These are phyloP conservation scores for Trametes sp. DNA, from an alignment of 1,284 basidiomycete species.

Conservation along the genomic window DNA sequence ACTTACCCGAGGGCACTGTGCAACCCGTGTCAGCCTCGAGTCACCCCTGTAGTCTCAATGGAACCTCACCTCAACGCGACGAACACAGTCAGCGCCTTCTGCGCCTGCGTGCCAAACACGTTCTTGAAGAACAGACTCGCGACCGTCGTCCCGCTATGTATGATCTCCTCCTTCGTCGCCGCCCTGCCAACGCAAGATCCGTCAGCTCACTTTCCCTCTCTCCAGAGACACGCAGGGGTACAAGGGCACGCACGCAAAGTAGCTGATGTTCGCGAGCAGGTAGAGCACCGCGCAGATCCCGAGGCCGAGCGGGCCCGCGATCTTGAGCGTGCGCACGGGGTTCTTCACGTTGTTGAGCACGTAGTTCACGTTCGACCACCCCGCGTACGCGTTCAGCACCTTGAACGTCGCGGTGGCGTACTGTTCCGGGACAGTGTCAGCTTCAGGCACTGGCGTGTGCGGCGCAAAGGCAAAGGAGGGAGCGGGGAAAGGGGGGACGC, in stretches of 20 bases:
- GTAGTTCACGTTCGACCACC: conserved; percentile 45
- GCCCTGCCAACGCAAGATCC: conserved; percentile 41
- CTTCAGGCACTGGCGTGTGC: neutral
- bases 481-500: conserved; percentile 7
- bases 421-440: too few species aligned
- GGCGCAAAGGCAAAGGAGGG: neutral
- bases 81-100: conserved; percentile 67
- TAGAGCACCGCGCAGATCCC: conserved; percentile 61
- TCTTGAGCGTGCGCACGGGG: conserved; percentile 71
- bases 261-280: conserved; percentile 69
- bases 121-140: conserved; percentile 77
- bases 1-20: conserved; percentile 39
- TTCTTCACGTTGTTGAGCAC: conserved; percentile 69
- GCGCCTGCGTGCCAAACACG: conserved; percentile 64
- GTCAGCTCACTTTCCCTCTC: neutral
- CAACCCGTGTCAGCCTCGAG: conserved; percentile 4
- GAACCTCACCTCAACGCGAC: conserved; percentile 55
- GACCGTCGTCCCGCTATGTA: conserved; percentile 62
- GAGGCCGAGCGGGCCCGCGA: conserved; percentile 71
- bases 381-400: conserved; percentile 59
- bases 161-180: conserved; percentile 70
- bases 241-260: conserved; percentile 68
- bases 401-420: conserved; percentile 68
- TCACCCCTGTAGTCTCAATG: neutral
- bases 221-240: conserved; percentile 30